These are phyloP conservation scores for Trifolium repens DNA, from an alignment of 306 rosid genomes.

Conservation along the genomic window DNA sequence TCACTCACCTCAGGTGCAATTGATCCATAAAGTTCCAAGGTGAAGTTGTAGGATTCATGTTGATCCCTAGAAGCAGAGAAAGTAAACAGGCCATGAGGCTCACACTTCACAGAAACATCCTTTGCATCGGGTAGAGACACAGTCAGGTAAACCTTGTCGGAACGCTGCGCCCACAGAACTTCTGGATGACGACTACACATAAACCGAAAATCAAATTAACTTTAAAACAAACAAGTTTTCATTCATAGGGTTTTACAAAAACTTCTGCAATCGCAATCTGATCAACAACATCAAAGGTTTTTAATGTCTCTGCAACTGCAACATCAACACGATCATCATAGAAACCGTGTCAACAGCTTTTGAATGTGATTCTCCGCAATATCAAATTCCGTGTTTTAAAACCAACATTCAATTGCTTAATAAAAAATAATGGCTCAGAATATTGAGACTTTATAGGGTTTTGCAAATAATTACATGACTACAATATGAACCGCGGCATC, in stretches of 20 bases:
- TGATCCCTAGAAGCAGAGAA: conserved; percentile 79
- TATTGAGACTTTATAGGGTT: conserved; percentile 4
- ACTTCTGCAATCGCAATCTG: neutral
- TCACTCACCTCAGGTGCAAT: conserved; percentile 67
- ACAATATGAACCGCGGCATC: too few relatives aligned
- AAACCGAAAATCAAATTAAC: neutral
- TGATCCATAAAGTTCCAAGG: conserved; percentile 68
- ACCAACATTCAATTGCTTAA: conserved; percentile 15
- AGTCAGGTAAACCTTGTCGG: conserved; percentile 80
- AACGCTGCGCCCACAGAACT: conserved; percentile 96
- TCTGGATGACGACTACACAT: conserved; percentile 83
- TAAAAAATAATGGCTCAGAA: conserved; percentile 6
- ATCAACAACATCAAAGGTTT: neutral
- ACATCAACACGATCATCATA: neutral
- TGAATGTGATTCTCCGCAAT: neutral
- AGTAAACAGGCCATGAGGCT: conserved; percentile 74
- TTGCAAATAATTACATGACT: neutral
- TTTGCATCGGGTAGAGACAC: conserved; percentile 87
- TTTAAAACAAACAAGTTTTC: neutral
- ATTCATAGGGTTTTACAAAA: neutral
- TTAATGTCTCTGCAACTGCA: neutral
- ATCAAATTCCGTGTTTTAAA: neutral
- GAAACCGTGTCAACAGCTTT: neutral
- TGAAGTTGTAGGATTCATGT: conserved; percentile 66
- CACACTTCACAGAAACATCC: conserved; percentile 73